These are phyloP conservation scores for Astrocystis sublimbata DNA, from an alignment of 495 filamentous ascomycete species.

Conservation along the genomic window DNA sequence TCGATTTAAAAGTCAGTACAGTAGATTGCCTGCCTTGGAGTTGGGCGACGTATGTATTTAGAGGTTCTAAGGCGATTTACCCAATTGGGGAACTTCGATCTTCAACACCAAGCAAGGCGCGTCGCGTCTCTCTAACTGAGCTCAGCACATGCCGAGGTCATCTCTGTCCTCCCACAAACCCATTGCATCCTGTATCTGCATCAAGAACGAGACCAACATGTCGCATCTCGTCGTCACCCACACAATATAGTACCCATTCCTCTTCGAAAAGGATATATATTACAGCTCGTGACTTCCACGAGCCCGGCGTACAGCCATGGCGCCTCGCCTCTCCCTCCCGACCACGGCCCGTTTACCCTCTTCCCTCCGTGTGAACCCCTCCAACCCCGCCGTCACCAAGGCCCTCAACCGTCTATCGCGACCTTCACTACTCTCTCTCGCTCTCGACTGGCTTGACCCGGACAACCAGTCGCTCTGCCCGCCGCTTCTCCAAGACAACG, in stretches of 20 bases:
- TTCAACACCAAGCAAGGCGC: background rate
- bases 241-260: background rate
- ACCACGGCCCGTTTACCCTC: conserved; percentile 50
- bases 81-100: too few relatives aligned
- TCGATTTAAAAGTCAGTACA: too few relatives aligned
- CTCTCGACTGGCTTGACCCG: conserved; percentile 71
- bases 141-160: background rate
- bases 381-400: conserved; percentile 63
- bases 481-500: conserved; percentile 53
- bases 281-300: background rate
- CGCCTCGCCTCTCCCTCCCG: conserved; percentile 44
- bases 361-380: conserved; percentile 60
- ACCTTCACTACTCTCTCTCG: conserved; percentile 66
- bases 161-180: too few relatives aligned
- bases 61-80: too few relatives aligned
- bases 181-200: background rate
- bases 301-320: conserved; percentile 30
- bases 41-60: too few relatives aligned
- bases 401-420: conserved; percentile 69
- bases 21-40: too few relatives aligned
- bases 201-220: background rate
- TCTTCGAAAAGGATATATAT: background rate
- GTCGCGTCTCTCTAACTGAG: background rate
- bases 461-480: conserved; percentile 56
- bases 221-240: background rate